Base-by-base conservation (phyloP, 495 filamentous ascomycete species). In the Thermothielavioides terrestris region DNA sequence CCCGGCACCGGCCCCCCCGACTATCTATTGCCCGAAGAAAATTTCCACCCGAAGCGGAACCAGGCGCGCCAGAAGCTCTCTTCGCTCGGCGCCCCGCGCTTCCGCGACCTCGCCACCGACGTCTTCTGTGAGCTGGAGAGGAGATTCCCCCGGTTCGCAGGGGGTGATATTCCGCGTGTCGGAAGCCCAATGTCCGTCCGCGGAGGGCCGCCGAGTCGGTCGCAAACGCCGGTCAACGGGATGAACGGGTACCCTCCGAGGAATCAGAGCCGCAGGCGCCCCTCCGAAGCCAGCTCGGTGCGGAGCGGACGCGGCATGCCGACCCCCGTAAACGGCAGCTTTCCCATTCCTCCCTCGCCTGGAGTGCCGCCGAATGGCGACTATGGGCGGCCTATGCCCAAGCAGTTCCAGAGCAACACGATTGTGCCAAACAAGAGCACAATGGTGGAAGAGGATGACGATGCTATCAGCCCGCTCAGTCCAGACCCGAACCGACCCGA, bases 401-500 rank as follows among this genome's bases (percentile, higher is more conserved):
- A 94, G 56, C 86, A 87, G 34, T 95, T 94, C 55, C 91, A 97
- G 66, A 90, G 86, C 60, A 96, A 92, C 59, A 95, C 87, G 0
- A 94, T 97, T 53, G 83, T 96, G 21, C 94, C 92, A 6, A 97
- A 95, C 57, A 98, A 97, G 68, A 94, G 91, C 57, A 97, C 89
- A 0, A 89, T 98, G 85, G 85, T 97, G 14, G 92, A 98, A 63
- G 92, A 98, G 65, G 92, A 95, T 53, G 90, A 94, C 53, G 85
- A 89, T 57, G 71, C 46, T 6, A 38, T 57, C 28, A 68, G 61
- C 34, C 65, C 63, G 2, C 47, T 43, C 27, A 66, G 58, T 37
- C 56, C 68, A 14, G 54, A 69, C 3, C 67, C 71, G 12, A 78
- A 81, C 17, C 84, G 85, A 48, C 69, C 75, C 42, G 81, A 85